Base-by-base conservation (phyloP, 371 early-diverging fungal species). In the Parasitella parasitica region DNA sequence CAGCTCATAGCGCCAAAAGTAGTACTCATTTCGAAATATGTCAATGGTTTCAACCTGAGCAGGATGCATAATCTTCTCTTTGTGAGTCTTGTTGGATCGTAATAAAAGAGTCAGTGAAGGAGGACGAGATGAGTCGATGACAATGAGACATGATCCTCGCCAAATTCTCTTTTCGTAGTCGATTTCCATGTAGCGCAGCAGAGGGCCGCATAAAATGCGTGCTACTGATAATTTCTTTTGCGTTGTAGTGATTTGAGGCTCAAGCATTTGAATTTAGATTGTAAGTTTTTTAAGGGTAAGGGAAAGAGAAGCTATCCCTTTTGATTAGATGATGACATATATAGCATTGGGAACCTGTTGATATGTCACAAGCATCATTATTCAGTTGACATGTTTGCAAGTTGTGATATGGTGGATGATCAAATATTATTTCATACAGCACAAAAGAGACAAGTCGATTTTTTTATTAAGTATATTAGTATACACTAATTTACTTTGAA, bases 1-100 rank as follows among this genome's bases (percentile, higher is more conserved):
- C 6, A 77, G 34, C 8, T 66, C 68, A 49, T 70, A 77, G 18
- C 78, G 66, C 75, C 75, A 77, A 48, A 77, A 77, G 15, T 54
- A 55, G 43, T 74, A 77, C 43, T 63, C 32, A 37, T 72, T 32
- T 6, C 73, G 62, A 46, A 63, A 77, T 6, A 59, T 54, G 51
- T 76, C 76, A 18, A 76, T 52, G 11, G 36, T 30, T 41, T 76
- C 72, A 12, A 63, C 68, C 2, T 37, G 49, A 6, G 39, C 37
- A 28, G 56, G 52, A 38, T 64, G n/a, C 2, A 59, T 46, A 27
- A 28, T 52, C 4, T 32, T 12, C 9, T 34, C 20, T 4, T 18
- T 32, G n/a, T 32, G 8, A 7, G 32, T 32, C 66, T 51, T 43
- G 32, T 32, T 18, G 9, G 48, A 26, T 9, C 18, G 20, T 27